Base-by-base conservation (phyloP, 2,329 filamentous ascomycete genomes). In the Uncinocarpus reesii region DNA sequence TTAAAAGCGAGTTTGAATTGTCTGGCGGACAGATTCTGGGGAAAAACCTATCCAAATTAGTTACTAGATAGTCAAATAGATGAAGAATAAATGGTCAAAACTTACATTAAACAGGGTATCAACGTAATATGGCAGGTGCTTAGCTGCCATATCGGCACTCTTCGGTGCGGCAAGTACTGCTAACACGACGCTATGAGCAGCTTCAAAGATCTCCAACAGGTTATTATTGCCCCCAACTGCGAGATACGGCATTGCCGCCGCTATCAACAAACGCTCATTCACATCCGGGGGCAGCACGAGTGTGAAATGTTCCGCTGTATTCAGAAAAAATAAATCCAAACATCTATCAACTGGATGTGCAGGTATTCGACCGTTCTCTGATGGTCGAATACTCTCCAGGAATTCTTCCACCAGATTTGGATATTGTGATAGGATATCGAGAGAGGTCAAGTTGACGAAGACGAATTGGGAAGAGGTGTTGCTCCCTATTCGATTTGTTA, bases 1-100 rank as follows among this genome's bases (percentile, higher is more conserved):
- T 83, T 86, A 71, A 94, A 89, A 8, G 88, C 89, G 7, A 95
- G 73, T 24, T 88, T 79, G 70, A 95, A 95, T 62, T 95, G 89
- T 13, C 88, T 80, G 0, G 85, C 75, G 0, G 86, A 89, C 16
- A 95, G 79, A 50, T 83, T 83, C 1, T 72, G 63, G 0, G 89
- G 88, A 64, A 95, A 95, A 0, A 86, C 81, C 59, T 72, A 38
- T 15, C 26, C 16, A 21, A 49, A 24, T 47, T 35, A 15, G 34
- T 11, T 36, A 35, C 34, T 43, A 42, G 31, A 35, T 52, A 37
- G 26, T 43, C 4, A 20, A 35, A 31, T 38, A 10, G 20, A 21
- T 6, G 16, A 40, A 7, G 8, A 2, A 36, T 20, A n/a, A 26
- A 21, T 4, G 21, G 28, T 20, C 3, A n/a, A 41, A 56, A 40